Conservation (phyloP, 306 rosid genomes). For the Lathyrus tuberosus region DNA sequence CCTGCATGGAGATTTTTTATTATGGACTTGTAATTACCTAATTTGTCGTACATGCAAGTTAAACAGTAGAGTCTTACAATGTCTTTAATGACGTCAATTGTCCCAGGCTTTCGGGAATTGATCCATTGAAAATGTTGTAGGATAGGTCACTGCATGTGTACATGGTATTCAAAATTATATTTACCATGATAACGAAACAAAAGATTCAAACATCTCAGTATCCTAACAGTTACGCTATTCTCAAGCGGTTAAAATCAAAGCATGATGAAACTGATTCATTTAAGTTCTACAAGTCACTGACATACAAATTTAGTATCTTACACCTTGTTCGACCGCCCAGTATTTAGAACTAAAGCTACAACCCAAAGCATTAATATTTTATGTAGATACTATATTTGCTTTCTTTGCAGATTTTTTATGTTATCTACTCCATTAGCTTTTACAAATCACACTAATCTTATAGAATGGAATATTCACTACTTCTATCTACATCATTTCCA, state of each 20-base stretch:
- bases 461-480: conserved; percentile 12
- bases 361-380: not conserved
- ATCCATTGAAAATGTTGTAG: conserved; percentile 79
- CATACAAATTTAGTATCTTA: conserved; percentile 13
- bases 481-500: not conserved
- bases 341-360: not conserved
- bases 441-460: conserved; percentile 17
- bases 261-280: conserved; percentile 14
- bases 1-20: conserved; percentile 56
- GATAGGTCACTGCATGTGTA: conserved; percentile 79
- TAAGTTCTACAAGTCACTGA: conserved; percentile 21
- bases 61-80: conserved; percentile 63
- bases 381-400: not conserved
- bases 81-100: conserved; percentile 64
- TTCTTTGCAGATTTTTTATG: not conserved
- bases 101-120: conserved; percentile 94
- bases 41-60: conserved; percentile 21
- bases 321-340: not conserved
- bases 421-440: not conserved
- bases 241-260: conserved; percentile 20
- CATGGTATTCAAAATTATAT: conserved; percentile 41
- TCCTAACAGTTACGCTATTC: conserved; percentile 16
- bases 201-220: conserved; percentile 16
- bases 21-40: conserved; percentile 26
- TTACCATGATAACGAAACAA: conserved; percentile 29